These are phyloP conservation scores for Suillus ampliporus DNA, from an alignment of 768 basidiomycete genomes.

Conservation along the genomic window DNA sequence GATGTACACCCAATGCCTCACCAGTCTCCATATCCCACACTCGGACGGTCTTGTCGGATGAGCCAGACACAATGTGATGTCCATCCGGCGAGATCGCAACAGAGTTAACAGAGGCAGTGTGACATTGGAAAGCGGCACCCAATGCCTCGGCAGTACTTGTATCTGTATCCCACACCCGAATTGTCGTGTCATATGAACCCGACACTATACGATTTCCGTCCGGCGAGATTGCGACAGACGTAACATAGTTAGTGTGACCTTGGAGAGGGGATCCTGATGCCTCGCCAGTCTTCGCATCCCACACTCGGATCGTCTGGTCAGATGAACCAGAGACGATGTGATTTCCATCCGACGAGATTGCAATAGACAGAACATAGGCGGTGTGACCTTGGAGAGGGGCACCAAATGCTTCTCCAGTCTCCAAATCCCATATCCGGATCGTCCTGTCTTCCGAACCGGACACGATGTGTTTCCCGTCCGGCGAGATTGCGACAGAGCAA, in stretches of 20 bases:
- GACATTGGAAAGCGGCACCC: neutral
- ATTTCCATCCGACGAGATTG: neutral
- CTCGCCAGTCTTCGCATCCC: neutral
- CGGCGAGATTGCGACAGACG: neutral
- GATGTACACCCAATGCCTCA: conserved; percentile 22
- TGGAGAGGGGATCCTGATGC: no score
- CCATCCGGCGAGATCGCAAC: conserved; percentile 35
- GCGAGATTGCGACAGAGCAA: neutral
- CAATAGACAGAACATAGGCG: neutral
- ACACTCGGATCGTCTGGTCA: neutral
- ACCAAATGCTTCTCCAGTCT: neutral
- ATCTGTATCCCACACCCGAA: conserved; percentile 8
- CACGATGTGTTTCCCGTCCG: neutral
- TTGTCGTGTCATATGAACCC: neutral
- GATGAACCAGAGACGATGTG: conserved; percentile 4
- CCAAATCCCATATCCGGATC: conserved; percentile 16
- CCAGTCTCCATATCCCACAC: conserved; percentile 14
- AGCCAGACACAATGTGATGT: conserved; percentile 30
- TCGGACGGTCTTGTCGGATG: neutral
- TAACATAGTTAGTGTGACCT: no score
- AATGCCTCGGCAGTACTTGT: conserved; percentile 4
- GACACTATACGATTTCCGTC: neutral
- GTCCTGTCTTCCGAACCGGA: neutral
- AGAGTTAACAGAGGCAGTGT: conserved; percentile 12
- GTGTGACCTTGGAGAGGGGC: neutral